phyloP scores from a whole-genome alignment of 805 yeast species.

The Maudiozyma saulgeensis region DNA sequence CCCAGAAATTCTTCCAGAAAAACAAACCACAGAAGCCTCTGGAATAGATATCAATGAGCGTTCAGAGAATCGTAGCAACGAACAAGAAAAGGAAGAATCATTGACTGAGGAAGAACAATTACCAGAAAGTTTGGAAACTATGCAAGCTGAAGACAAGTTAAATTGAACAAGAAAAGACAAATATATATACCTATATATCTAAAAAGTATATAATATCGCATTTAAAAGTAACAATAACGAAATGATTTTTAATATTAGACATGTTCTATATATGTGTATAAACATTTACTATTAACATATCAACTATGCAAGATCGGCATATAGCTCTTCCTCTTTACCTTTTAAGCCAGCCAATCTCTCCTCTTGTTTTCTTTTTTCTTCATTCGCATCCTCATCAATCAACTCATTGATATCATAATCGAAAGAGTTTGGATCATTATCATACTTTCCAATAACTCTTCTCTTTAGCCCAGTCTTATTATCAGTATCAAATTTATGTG shows the following conservation, averaged over 20 bases:
- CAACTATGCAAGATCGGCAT: constrained; percentile 19
- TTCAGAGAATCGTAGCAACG: too few relatives aligned
- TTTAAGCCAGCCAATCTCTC: constrained; percentile 11
- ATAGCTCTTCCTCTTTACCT: constrained; percentile 17
- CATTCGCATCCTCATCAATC: constrained; percentile 29
- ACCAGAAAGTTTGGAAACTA: background rate
- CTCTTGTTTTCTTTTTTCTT: constrained; percentile 16
- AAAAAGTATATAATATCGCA: too few relatives aligned
- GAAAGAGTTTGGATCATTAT: constrained; percentile 34
- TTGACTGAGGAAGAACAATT: background rate
- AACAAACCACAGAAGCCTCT: background rate
- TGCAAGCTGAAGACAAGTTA: background rate
- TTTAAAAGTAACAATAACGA: too few relatives aligned
- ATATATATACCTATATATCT: too few relatives aligned
- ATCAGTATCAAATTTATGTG: constrained; percentile 16
- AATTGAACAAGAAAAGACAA: background rate
- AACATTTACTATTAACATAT: too few relatives aligned
- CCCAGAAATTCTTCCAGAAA: constrained; percentile 5
- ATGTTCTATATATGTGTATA: too few relatives aligned
- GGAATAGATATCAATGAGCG: too few relatives aligned
- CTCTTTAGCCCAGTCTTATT: constrained; percentile 24
- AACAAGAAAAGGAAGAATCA: background rate
- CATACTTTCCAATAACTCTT: constrained; percentile 26
- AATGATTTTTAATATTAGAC: too few relatives aligned
- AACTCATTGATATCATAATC: constrained; percentile 42